Evolutionary conservation across 192 early-diverging fungal species (phyloP).

Genomic region (Entomortierella chlamydospora): DNA sequence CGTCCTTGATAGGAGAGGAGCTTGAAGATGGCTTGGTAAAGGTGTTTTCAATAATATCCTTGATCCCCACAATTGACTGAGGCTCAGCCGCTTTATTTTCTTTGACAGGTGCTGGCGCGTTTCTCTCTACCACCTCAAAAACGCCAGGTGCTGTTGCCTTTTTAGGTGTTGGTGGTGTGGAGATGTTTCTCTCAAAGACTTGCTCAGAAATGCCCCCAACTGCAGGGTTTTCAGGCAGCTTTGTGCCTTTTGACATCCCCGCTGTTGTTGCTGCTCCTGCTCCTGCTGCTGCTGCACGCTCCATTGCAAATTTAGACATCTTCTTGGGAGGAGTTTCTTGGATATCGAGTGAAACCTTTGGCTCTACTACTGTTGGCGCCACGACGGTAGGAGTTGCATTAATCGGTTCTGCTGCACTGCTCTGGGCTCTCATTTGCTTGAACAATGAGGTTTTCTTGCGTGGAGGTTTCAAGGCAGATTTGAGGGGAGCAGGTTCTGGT

Average conservation of each 20-base stretch:
- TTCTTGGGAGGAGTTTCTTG: slow-evolving; percentile 19
- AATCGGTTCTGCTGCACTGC: background rate
- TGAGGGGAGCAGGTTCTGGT: slow-evolving; percentile 32
- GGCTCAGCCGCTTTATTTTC: background rate
- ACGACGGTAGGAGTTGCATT: background rate
- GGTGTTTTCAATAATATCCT: slow-evolving; percentile 34
- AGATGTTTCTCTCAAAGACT: slow-evolving; percentile 21
- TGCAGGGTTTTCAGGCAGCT: background rate
- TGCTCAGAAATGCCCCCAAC: slow-evolving; percentile 26
- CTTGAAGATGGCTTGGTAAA: slow-evolving; percentile 24
- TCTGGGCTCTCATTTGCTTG: slow-evolving; percentile 26
- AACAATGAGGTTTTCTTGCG: slow-evolving; percentile 33
- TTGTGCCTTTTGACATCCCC: background rate
- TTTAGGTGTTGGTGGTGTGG: background rate
- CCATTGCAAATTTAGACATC: slow-evolving; percentile 42
- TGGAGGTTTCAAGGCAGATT: slow-evolving; percentile 30
- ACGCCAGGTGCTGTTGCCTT: slow-evolving; percentile 7
- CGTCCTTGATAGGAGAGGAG: background rate
- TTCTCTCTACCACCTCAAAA: slow-evolving; percentile 17
- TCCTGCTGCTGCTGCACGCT: slow-evolving; percentile 31
- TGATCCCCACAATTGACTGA: slow-evolving; percentile 1
- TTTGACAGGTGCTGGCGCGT: background rate
- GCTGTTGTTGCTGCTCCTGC: background rate
- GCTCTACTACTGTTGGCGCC: background rate
- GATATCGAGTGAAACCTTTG: background rate